Base-by-base conservation (phyloP, 768 basidiomycete species). In the Postia placenta region DNA sequence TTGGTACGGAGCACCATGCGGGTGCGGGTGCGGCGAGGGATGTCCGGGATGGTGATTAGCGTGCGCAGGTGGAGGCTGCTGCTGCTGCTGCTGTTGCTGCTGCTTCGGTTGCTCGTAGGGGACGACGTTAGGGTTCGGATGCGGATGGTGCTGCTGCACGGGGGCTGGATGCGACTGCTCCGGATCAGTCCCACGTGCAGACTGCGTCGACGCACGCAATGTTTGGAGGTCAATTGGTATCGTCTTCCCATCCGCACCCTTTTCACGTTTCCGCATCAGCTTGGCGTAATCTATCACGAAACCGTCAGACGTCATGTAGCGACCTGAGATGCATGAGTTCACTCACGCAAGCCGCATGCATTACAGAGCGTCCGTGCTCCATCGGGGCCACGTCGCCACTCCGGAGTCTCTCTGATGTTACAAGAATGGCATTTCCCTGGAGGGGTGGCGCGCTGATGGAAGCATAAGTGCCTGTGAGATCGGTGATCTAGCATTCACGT, bases 381-480 rank as follows among this genome's bases (percentile, higher is more conserved):
- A 60, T 90, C 88, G 2, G 88, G 88, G 14, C 88, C 88, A 22
- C 87, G 77, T 46, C 88, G 68, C 88, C 88, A 91, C 64, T 91
- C 88, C n/a, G 88, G 88, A 3, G 88, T 91, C 62, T 91, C 88
- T 50, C 84, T 74, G 48, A 89, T 90, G 67, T 88, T 87, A 63
- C 88, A 91, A 26, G 88, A 89, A 66, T 90, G 86, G 59, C 88
- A 91, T 61, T 90, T 88, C 9, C 87, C 87, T 4, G 88, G 88
- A 15, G 88, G 88, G 30, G 84, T 87, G 38, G 88, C 86, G 56
- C 88, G 81, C 88, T 91, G 60, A 60, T 35, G 35, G 30, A 33
- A 23, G 41, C 56, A 57, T 56, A 57, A 65, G 64, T 53, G 59
- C 55, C 52, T 43, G 42, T 14, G 43, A 42, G 48, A 30, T 42